phyloP scores from a whole-genome alignment of 768 basidiomycete genomes.

The Lentinula aciculospora region DNA sequence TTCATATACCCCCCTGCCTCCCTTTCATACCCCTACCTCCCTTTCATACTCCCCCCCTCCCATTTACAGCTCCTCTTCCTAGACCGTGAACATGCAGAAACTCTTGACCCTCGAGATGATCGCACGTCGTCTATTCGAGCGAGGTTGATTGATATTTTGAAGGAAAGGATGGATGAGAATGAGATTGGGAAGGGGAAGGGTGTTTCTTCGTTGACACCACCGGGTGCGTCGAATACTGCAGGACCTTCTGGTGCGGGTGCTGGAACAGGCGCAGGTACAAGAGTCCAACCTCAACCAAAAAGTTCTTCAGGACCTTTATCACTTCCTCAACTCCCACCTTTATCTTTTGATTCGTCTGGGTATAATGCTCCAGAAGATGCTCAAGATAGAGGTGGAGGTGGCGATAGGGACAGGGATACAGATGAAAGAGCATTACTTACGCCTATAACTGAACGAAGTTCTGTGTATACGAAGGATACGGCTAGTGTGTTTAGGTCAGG shows the following conservation, averaged over 20 bases:
- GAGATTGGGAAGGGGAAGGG: slow-evolving; percentile 15
- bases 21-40: no score
- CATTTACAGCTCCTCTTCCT: slow-evolving; percentile 91
- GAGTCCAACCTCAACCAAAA: slow-evolving; percentile 14
- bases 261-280: neutral
- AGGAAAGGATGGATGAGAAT: slow-evolving; percentile 57
- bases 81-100: slow-evolving; percentile 76
- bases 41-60: no score
- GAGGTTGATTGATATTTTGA: slow-evolving; percentile 54
- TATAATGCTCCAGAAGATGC: no score
- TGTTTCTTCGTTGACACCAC: neutral
- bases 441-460: slow-evolving; percentile 59
- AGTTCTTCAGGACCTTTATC: slow-evolving; percentile 12
- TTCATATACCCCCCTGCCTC: no score
- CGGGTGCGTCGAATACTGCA: slow-evolving; percentile 19
- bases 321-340: slow-evolving; percentile 52
- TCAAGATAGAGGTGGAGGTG: no score
- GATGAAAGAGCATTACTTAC: slow-evolving; percentile 35
- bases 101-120: slow-evolving; percentile 72
- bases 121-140: slow-evolving; percentile 66
- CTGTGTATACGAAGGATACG: slow-evolving; percentile 18
- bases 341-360: slow-evolving; percentile 39
- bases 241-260: neutral
- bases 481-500: slow-evolving; percentile 4
- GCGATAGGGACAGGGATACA: no score